Evolutionary conservation across 768 basidiomycete species (phyloP).

Genomic region (Tulasnella sp.): DNA sequence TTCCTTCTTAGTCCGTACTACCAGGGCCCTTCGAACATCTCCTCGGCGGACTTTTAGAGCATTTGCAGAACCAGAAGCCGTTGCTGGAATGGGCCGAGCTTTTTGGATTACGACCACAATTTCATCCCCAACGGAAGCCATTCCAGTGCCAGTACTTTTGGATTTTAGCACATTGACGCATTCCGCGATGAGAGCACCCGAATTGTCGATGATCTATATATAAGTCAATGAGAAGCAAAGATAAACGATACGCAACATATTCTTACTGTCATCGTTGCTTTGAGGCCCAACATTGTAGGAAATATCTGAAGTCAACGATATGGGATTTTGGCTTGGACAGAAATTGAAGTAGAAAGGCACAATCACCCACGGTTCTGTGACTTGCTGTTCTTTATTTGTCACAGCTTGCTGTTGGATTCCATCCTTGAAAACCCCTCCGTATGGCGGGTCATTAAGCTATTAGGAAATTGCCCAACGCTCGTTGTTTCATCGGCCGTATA

Average conservation of each 20-base stretch:
- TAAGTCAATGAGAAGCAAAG: not conserved
- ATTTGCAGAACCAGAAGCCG: constrained; percentile 40
- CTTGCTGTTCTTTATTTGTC: no score
- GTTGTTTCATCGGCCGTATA: no score
- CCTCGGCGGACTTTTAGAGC: constrained; percentile 85
- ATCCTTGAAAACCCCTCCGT: no score
- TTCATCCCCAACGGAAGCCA: constrained; percentile 87
- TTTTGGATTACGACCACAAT: constrained; percentile 91
- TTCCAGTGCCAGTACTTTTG: constrained; percentile 81
- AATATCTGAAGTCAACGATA: no score
- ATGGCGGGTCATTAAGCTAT: no score
- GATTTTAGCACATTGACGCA: constrained; percentile 94
- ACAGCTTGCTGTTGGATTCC: no score
- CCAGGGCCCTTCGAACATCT: constrained; percentile 89
- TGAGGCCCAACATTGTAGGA: constrained; percentile 79
- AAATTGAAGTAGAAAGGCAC: no score
- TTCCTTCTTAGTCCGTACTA: constrained; percentile 83
- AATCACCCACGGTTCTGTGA: no score
- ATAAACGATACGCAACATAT: not conserved
- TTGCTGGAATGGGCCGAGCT: constrained; percentile 66
- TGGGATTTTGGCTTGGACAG: no score
- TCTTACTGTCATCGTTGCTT: constrained; percentile 74
- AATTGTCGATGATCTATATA: constrained; percentile 85
- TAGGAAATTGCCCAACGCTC: no score
- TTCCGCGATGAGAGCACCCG: constrained; percentile 85